Evolutionary conservation across 2,329 filamentous ascomycete species (phyloP).

Genomic region (Aspergillus sp.): DNA sequence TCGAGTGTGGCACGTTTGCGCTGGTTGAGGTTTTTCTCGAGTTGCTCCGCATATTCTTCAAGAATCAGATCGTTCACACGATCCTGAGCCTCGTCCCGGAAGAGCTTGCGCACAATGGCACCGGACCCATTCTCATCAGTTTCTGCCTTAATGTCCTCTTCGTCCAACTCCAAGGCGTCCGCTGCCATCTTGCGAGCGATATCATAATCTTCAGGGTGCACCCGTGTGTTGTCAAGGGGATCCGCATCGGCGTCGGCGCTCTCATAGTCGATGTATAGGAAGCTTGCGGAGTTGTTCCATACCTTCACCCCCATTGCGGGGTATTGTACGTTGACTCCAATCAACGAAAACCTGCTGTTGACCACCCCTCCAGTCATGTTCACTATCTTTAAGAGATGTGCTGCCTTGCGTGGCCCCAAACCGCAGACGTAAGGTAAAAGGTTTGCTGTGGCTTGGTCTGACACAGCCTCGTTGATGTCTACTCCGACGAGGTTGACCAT

Average conservation of each 20-base stretch:
- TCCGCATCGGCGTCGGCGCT: conserved; percentile 78
- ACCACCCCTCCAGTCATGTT: conserved; percentile 87
- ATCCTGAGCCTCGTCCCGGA: conserved; percentile 89
- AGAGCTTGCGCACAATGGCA: conserved; percentile 90
- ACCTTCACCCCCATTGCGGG: conserved; percentile 85
- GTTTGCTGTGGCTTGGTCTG: conserved; percentile 77
- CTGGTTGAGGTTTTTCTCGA: conserved; percentile 90
- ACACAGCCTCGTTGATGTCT: conserved; percentile 88
- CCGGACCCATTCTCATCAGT: conserved; percentile 85
- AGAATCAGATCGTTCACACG: conserved; percentile 94
- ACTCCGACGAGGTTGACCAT: conserved; percentile 97
- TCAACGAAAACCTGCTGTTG: conserved; percentile 78
- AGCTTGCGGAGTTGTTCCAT: conserved; percentile 96
- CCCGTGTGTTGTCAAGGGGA: conserved; percentile 92
- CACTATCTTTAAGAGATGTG: conserved; percentile 81
- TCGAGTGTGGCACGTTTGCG: conserved; percentile 94
- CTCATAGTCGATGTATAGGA: conserved; percentile 87
- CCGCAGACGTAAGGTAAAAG: conserved; percentile 89
- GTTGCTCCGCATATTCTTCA: conserved; percentile 94
- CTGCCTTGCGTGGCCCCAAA: conserved; percentile 87
- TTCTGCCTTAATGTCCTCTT: conserved; percentile 96
- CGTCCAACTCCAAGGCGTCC: conserved; percentile 91
- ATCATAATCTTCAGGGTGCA: conserved; percentile 98
- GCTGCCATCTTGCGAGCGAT: conserved; percentile 97
- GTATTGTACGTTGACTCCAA: conserved; percentile 80